Percentiles rank a stretch among this genome's conserved stretches.
Evolutionary conservation across 495 filamentous ascomycete species (phyloP).

Genomic region (Neurospora sp.): DNA sequence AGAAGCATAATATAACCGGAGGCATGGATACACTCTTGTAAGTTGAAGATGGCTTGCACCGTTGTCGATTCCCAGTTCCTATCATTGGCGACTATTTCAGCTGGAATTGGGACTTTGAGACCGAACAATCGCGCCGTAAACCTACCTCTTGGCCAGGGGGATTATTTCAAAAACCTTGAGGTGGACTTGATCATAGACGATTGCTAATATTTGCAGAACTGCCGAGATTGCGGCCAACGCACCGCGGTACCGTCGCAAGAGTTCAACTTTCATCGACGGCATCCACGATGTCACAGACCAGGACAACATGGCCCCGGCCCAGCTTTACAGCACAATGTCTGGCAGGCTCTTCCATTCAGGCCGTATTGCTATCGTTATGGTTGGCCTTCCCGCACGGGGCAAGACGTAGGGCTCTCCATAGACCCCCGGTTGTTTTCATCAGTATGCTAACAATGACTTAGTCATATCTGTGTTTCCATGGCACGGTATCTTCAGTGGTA

Average conservation of each 20-base stretch:
- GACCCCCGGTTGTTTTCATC: neutral
- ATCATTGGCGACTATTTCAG: neutral
- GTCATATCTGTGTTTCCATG: slow-evolving; percentile 90
- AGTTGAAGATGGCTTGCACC: slow-evolving; percentile 22
- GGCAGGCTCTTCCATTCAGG: slow-evolving; percentile 95
- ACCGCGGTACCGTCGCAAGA: slow-evolving; percentile 70
- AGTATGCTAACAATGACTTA: slow-evolving; percentile 27
- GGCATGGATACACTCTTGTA: slow-evolving; percentile 76
- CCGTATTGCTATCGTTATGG: slow-evolving; percentile 92
- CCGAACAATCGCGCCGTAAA: neutral
- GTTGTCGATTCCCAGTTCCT: neutral
- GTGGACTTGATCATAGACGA: neutral
- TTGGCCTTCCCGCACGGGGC: slow-evolving; percentile 88
- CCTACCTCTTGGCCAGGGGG: neutral
- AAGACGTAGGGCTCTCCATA: slow-evolving; percentile 65
- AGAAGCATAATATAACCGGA: neutral
- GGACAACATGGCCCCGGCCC: slow-evolving; percentile 76
- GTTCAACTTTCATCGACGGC: slow-evolving; percentile 92
- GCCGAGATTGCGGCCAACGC: slow-evolving; percentile 83
- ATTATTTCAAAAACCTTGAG: slow-evolving; percentile 1
- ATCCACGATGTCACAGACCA: slow-evolving; percentile 88
- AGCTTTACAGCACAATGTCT: slow-evolving; percentile 96
- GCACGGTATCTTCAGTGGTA: slow-evolving; percentile 92
- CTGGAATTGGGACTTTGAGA: neutral
- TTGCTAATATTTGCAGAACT: slow-evolving; percentile 41